A percentile compares a stretch with the other conserved stretches of the same genome.
phyloP scores from a whole-genome alignment of 768 basidiomycete species.

The Pleurotus cornucopiae region DNA sequence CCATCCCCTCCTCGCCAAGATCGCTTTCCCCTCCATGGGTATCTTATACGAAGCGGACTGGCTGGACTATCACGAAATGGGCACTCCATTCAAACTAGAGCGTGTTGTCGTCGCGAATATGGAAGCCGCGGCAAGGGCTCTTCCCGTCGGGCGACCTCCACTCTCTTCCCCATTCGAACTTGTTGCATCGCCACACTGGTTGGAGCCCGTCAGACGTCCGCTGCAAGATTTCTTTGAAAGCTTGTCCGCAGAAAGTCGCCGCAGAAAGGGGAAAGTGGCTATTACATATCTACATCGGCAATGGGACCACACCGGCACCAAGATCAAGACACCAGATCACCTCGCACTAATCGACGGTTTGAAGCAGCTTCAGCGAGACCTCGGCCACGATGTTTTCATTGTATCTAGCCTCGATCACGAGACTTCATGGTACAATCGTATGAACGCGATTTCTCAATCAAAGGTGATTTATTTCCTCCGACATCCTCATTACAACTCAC shows the following conservation, averaged over 20 bases:
- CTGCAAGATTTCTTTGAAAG: constrained; percentile 43
- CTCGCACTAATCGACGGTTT: constrained; percentile 56
- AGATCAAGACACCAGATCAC: constrained; percentile 51
- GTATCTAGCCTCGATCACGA: constrained; percentile 40
- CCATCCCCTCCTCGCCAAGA: constrained; percentile 68
- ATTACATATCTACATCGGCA: constrained; percentile 59
- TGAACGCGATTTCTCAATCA: constrained; percentile 63
- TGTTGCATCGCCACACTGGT: constrained; percentile 59
- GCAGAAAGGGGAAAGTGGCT: constrained; percentile 36
- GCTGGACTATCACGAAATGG: constrained; percentile 66
- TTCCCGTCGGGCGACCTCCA: constrained; percentile 29
- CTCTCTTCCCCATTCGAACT: constrained; percentile 42
- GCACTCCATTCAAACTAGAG: constrained; percentile 69
- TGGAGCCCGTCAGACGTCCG: constrained; percentile 50
- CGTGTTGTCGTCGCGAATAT: constrained; percentile 76
- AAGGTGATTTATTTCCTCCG: constrained; percentile 41
- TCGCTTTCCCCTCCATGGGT: constrained; percentile 68
- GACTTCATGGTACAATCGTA: constrained; percentile 57
- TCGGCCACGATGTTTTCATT: constrained; percentile 53
- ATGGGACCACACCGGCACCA: constrained; percentile 32
- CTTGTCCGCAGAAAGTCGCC: constrained; percentile 27
- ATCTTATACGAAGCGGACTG: constrained; percentile 73
- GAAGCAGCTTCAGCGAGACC: constrained; percentile 40
- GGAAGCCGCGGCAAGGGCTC: constrained; percentile 45
- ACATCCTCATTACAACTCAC: constrained; percentile 5